Percentiles rank a stretch among this genome's conserved stretches.
These are phyloP conservation scores for Hypoxylon sp. DNA, from an alignment of 2,329 filamentous ascomycete genomes.

Conservation along the genomic window DNA sequence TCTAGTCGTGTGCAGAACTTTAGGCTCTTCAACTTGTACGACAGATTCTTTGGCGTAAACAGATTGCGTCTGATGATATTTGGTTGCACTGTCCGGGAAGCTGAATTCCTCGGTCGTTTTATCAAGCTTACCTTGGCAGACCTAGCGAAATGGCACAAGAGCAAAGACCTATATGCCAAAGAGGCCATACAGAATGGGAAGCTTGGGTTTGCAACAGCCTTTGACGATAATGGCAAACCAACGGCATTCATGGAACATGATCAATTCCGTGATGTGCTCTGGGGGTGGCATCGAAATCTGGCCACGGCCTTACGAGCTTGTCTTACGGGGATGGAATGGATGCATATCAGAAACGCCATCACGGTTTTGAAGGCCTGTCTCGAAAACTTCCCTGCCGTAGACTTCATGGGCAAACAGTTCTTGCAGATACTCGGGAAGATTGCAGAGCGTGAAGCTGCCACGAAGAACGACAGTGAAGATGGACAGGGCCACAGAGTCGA, in stretches of 20 bases:
- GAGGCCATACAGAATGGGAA: slow-evolving; percentile 72
- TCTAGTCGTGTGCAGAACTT: slow-evolving; percentile 85
- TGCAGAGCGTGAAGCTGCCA: slow-evolving; percentile 65
- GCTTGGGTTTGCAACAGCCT: slow-evolving; percentile 79
- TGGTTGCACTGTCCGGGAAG: slow-evolving; percentile 87
- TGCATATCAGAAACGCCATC: slow-evolving; percentile 97
- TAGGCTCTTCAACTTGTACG: slow-evolving; percentile 82
- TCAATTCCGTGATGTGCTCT: slow-evolving; percentile 84
- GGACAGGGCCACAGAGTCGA: slow-evolving; percentile 73
- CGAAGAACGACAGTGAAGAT: slow-evolving; percentile 57
- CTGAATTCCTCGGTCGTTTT: slow-evolving; percentile 92
- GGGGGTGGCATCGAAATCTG: slow-evolving; percentile 89
- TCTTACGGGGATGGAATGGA: slow-evolving; percentile 86
- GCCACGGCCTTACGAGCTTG: slow-evolving; percentile 83
- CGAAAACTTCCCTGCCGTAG: slow-evolving; percentile 85
- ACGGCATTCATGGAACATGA: slow-evolving; percentile 80
- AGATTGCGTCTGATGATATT: slow-evolving; percentile 85
- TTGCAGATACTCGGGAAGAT: slow-evolving; percentile 72
- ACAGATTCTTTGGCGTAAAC: slow-evolving; percentile 84
- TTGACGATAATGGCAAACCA: slow-evolving; percentile 76
- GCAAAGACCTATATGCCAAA: slow-evolving; percentile 79
- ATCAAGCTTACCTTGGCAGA: slow-evolving; percentile 83
- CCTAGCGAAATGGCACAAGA: slow-evolving; percentile 83
- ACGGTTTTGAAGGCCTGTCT: slow-evolving; percentile 84
- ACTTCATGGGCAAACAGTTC: slow-evolving; percentile 81